phyloP scores from a whole-genome alignment of 1,139 yeast genomes.

The Magnusiomyces paraingens region DNA sequence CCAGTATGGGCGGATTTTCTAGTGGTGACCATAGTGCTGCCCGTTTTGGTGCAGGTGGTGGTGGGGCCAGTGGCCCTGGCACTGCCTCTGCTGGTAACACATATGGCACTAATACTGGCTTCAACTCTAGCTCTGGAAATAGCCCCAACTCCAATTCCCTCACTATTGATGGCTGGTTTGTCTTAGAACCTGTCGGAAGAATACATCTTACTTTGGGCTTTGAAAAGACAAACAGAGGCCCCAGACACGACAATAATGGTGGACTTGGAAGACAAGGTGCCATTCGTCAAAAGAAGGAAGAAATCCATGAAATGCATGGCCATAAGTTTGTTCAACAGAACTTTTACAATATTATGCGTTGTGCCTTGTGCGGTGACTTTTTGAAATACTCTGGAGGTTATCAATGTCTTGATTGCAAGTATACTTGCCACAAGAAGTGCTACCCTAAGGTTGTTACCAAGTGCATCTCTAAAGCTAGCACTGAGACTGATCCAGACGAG shows the following conservation, averaged over 20 bases:
- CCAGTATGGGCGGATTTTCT: constrained; percentile 11
- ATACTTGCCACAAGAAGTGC: constrained; percentile 91
- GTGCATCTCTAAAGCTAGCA: constrained; percentile 84
- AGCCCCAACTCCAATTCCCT: constrained; percentile 15
- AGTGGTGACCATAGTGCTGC: constrained; percentile 7
- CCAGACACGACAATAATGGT: constrained; percentile 48
- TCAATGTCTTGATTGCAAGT: constrained; percentile 94
- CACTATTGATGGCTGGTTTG: constrained; percentile 73
- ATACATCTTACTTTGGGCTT: constrained; percentile 71
- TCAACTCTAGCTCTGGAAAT: constrained; percentile 3
- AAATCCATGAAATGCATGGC: constrained; percentile 91
- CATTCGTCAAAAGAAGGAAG: constrained; percentile 90
- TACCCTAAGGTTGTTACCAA: constrained; percentile 90
- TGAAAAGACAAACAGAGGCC: constrained; percentile 54
- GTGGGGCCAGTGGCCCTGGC: not conserved
- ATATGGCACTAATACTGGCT: constrained; percentile 1
- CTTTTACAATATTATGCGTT: constrained; percentile 91
- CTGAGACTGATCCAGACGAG: constrained; percentile 81
- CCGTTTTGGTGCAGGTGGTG: not conserved
- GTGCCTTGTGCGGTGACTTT: constrained; percentile 95
- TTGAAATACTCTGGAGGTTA: constrained; percentile 80
- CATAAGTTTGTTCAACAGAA: constrained; percentile 95
- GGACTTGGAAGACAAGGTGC: constrained; percentile 98
- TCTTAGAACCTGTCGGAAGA: constrained; percentile 91
- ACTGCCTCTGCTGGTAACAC: not conserved